Evolutionary conservation across 2,329 filamentous ascomycete genomes (phyloP), one percentile per base, ranked within the genome.

Genomic region (Microascus cirrosus): DNA sequence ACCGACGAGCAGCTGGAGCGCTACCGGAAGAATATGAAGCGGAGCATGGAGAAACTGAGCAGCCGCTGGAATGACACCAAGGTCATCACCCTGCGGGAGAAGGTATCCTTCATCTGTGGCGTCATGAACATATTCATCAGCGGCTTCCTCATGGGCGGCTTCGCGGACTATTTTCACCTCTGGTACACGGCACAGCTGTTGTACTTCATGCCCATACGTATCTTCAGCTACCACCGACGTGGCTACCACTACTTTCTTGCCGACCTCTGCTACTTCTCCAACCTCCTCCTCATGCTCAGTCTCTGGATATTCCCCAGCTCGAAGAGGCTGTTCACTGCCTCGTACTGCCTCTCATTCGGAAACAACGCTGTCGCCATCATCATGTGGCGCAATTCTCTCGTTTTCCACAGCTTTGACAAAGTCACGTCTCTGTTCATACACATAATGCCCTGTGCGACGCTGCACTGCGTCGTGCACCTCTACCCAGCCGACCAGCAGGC

Each of bases 351-450:
- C 36, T 89, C 92, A 11, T 95, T 90, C 68, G 94, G 94, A 62
- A 99, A 99, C 73, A 99, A 99, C 68, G 94, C 94, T 22, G 85
- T 96, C 53, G 94, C 94, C 13, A 97, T 99, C 70, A 91, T 94
- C 68, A 94, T 99, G 92, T 99, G 94, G 94, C 85, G 94, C 62
- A 99, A 99, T 71, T 96, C 92, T 35, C 82, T 99, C 67, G 94
- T 99, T 53, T 99, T 99, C 71, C 94, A 99, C 77, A 95, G 90
- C 68, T 85, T 99, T 73, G 94, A 99, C 78, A 99, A 99, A 73
- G 91, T 97, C 61, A 95, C 92, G 13, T 94, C 90, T 69, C 80
- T 99, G n/a, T 99, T 99, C 74, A 96, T 99, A 64, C 94, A 99
- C 71, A 95, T 99, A 66, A 99, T 99, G 93, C 94, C 94, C 1